These are phyloP conservation scores for Nigrograna mackinnonii DNA, from an alignment of 2,329 filamentous ascomycete genomes.

Conservation along the genomic window DNA sequence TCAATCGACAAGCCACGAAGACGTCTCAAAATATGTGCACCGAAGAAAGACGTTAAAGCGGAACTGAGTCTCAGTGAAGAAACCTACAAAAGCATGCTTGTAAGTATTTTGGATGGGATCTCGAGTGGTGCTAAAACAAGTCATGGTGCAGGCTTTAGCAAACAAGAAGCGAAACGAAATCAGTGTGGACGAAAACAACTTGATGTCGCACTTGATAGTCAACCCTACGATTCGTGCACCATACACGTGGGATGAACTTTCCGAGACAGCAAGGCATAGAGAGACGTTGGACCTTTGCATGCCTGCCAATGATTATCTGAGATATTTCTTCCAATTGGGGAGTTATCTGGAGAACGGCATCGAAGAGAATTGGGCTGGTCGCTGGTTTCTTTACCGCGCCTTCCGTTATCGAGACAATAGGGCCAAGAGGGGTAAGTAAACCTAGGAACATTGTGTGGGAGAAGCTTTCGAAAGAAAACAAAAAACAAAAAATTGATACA, in stretches of 20 bases:
- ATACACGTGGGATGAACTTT: conserved; percentile 52
- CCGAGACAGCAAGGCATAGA: conserved; percentile 51
- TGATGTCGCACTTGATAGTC: conserved; percentile 40
- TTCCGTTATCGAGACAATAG: conserved; percentile 53
- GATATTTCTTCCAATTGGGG: conserved; percentile 47
- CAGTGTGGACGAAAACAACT: conserved; percentile 41
- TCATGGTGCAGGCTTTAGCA: no score
- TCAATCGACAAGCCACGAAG: no score
- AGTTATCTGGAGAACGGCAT: conserved; percentile 43
- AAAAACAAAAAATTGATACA: no score
- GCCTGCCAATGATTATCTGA: conserved; percentile 41
- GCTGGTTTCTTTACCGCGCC: conserved; percentile 57
- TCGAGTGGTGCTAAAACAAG: no score
- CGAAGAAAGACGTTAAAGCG: no score
- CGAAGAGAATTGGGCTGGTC: conserved; percentile 54
- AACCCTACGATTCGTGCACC: conserved; percentile 38
- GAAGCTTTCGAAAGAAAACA: no score
- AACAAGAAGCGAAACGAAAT: no score
- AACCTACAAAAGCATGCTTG: no score
- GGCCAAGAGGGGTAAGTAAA: conserved; percentile 33
- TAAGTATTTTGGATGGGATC: no score
- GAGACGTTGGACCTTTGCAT: conserved; percentile 48
- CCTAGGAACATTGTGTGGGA: no score
- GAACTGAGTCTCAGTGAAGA: no score
- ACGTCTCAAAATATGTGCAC: no score